Percentiles rank a stretch among this genome's conserved stretches.
Evolutionary conservation across 768 basidiomycete genomes (phyloP).

Genomic region (Boletus bicolor): DNA sequence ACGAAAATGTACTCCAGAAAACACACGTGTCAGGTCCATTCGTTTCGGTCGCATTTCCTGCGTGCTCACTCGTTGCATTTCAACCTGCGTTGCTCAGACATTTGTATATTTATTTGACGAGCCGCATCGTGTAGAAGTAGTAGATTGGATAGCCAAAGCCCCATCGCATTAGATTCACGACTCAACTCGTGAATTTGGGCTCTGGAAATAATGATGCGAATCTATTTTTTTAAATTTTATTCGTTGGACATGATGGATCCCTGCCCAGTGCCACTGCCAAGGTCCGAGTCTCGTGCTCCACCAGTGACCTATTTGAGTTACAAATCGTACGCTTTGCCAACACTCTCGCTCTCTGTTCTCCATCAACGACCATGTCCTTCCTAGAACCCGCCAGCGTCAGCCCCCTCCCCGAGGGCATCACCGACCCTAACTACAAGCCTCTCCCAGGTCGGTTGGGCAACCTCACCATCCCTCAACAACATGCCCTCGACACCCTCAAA

Average conservation of each 20-base stretch:
- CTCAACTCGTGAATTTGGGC: conserved; percentile 35
- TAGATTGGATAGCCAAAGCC: conserved; percentile 26
- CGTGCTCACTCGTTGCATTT: conserved; percentile 25
- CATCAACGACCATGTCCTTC: conserved; percentile 27
- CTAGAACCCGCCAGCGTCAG: conserved; percentile 47
- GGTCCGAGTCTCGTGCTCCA: neutral
- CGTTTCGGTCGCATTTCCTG: neutral
- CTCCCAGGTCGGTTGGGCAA: conserved; percentile 79
- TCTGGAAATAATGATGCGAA: conserved; percentile 35
- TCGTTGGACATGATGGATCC: neutral
- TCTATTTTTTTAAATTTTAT: neutral
- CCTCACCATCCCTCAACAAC: conserved; percentile 57
- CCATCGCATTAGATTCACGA: conserved; percentile 33
- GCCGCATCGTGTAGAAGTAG: conserved; percentile 29
- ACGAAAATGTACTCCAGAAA: conserved; percentile 13
- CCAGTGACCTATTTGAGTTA: conserved; percentile 11
- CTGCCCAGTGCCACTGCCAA: neutral
- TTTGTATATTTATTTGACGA: conserved; percentile 19
- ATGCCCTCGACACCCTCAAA: conserved; percentile 67
- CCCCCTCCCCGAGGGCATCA: conserved; percentile 54
- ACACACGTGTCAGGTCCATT: conserved; percentile 2
- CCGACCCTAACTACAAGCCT: conserved; percentile 63
- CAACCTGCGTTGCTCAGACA: conserved; percentile 31
- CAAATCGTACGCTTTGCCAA: conserved; percentile 1
- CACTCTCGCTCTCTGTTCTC: neutral